Conservation (phyloP, 2,329 filamentous ascomycete species). For the Colletotrichum viniferum region DNA sequence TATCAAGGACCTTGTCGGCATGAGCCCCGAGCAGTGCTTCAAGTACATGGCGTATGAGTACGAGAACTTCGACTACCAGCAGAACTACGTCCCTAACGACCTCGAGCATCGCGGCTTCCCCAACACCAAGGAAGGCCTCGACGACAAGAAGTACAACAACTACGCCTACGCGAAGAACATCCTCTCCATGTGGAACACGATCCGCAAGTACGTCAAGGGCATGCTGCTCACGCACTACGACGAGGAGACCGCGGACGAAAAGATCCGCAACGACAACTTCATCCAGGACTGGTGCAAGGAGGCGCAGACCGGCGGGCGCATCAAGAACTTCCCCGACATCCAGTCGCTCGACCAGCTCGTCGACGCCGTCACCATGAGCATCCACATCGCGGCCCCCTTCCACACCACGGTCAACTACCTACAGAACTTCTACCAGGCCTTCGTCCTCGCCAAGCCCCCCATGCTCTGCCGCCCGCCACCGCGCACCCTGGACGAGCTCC, state of each 20-base stretch:
- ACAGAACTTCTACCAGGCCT: conserved; percentile 54
- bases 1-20: conserved; percentile 45
- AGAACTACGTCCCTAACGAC: conserved; percentile 50
- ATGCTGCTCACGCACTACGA: conserved; percentile 40
- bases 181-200: conserved; percentile 45
- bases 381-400: conserved; percentile 54
- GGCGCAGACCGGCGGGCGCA: conserved; percentile 40
- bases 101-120: conserved; percentile 48
- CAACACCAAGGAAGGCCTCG: conserved; percentile 31
- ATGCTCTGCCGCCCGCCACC: conserved; percentile 40
- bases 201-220: conserved; percentile 44
- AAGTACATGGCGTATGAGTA: conserved; percentile 43
- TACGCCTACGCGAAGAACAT: conserved; percentile 54
- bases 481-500: conserved; percentile 31
- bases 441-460: conserved; percentile 49
- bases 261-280: conserved; percentile 28
- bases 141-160: conserved; percentile 46
- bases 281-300: conserved; percentile 46
- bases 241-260: conserved; percentile 32
- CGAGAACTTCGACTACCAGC: conserved; percentile 47
- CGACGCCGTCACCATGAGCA: conserved; percentile 55
- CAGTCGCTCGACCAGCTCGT: conserved; percentile 43
- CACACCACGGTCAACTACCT: conserved; percentile 58
- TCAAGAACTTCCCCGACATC: conserved; percentile 47
- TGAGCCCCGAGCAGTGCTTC: conserved; percentile 39